Evolutionary conservation across 371 early-diverging fungal genomes (phyloP).

Genomic region (Rhizopus arrhizus): DNA sequence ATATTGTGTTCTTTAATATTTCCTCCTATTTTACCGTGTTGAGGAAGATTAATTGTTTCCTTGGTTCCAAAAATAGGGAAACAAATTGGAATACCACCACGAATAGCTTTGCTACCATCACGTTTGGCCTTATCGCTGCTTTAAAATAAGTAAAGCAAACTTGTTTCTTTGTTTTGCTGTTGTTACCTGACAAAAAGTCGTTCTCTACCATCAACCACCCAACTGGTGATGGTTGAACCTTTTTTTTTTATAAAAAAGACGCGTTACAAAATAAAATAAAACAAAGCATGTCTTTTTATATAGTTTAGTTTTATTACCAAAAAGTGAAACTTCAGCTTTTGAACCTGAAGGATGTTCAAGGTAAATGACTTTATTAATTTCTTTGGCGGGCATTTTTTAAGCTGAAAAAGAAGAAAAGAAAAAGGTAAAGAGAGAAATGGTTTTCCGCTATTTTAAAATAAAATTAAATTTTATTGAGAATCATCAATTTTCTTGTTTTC

Average conservation of each 20-base stretch:
- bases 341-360: conserved; percentile 56
- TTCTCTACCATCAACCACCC: conserved; percentile 69
- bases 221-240: conserved; percentile 81
- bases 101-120: conserved; percentile 84
- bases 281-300: no score
- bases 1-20: not conserved
- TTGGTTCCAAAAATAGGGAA: conserved; percentile 83
- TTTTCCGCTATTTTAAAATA: conserved; percentile 5
- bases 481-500: conserved; percentile 14
- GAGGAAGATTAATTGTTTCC: conserved; percentile 64
- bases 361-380: conserved; percentile 36
- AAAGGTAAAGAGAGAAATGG: not conserved
- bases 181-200: conserved; percentile 76
- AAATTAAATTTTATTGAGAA: conserved; percentile 2
- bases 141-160: not conserved
- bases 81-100: conserved; percentile 83
- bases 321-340: conserved; percentile 62
- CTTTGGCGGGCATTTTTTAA: conserved; percentile 46
- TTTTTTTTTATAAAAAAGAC: not conserved
- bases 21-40: conserved; percentile 51
- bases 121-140: conserved; percentile 67
- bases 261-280: conserved; percentile 2
- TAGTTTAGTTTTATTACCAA: conserved; percentile 39
- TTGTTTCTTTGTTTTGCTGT: not conserved
- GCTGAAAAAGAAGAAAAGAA: conserved; percentile 14